Base-by-base conservation (phyloP, 176 grass and related monocot species). In the Neostapfia colusana region DNA sequence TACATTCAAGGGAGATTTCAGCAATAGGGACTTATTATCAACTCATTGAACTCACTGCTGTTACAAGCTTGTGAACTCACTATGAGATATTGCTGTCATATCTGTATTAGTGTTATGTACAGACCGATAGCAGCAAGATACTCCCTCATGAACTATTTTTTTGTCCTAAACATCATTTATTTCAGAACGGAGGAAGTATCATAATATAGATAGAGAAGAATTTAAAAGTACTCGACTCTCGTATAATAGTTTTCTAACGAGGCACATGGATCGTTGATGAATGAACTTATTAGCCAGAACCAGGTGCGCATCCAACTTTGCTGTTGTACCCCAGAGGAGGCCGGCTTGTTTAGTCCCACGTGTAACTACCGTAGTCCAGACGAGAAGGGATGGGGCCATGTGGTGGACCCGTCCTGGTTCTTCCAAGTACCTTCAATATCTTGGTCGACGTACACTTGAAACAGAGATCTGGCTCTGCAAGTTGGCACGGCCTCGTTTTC, bases 201-300 rank as follows among this genome's bases (percentile, higher is more conserved):
- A 28, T n/a, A n/a, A 15, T 10, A 10, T 31, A 48, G 59, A 24
- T n/a, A 49, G 11, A 77, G 46, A 65, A 26, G 13, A 12, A 10
- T 34, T 72, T 82, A 55, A 59, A 86, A 61, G 35, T 81, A 54
- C 56, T 21, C 21, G 1, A 20, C 6, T 21, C 8, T 70, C 21
- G 67, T 45, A 51, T 34, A 55, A 5, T n/a, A n/a, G n/a, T 34
- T 66, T 41, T 66, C 21, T 57, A 73, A 59, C 13, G 72, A 49
- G 44, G 44, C 83, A 93, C 83, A 89, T 93, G 90, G 80, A 86
- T 18, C 64, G 64, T 83, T 69, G 40, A 88, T 74, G 63, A 40
- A 42, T 26, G 43, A 64, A 15, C 54, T n/a, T n/a, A n/a, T 24
- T 59, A 15, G 61, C 12, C 50, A 24, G 46, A 23, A 20, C 59